These are phyloP conservation scores for Annulohypoxylon nitens DNA, from an alignment of 495 filamentous ascomycete genomes.

Conservation along the genomic window DNA sequence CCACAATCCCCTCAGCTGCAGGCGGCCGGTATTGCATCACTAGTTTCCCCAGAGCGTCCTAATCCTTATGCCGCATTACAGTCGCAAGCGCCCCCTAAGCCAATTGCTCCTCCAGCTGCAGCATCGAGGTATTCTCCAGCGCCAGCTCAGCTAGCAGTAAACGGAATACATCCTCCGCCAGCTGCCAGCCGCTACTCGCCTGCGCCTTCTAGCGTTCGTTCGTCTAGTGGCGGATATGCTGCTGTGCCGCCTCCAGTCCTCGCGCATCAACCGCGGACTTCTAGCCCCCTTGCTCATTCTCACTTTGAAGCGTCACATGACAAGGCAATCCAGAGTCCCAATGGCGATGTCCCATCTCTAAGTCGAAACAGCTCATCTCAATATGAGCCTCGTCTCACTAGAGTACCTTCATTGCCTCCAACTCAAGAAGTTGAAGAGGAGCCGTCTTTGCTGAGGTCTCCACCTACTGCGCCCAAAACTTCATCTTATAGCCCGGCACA, in stretches of 20 bases:
- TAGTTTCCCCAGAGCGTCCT: constrained; percentile 69
- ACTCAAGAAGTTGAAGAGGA: constrained; percentile 68
- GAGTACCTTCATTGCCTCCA: constrained; percentile 64
- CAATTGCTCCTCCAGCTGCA: constrained; percentile 53
- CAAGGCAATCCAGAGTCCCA: constrained; percentile 51
- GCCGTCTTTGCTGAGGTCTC: constrained; percentile 49
- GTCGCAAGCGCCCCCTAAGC: constrained; percentile 56
- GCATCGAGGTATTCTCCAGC: constrained; percentile 72
- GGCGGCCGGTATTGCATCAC: constrained; percentile 50
- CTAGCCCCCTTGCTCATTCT: constrained; percentile 84
- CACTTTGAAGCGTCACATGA: constrained; percentile 69
- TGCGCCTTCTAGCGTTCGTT: constrained; percentile 58
- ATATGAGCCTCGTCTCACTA: constrained; percentile 60
- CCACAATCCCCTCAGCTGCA: constrained; percentile 46
- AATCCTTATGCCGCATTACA: constrained; percentile 71
- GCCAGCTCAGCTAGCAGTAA: constrained; percentile 60
- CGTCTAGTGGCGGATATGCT: constrained; percentile 57
- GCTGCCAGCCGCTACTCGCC: constrained; percentile 66
- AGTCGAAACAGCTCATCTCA: constrained; percentile 62
- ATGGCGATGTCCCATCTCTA: constrained; percentile 52
- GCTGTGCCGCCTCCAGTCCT: constrained; percentile 63
- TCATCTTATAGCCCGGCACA: constrained; percentile 50
- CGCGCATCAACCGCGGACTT: constrained; percentile 85
- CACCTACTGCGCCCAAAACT: constrained; percentile 41
- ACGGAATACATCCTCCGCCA: constrained; percentile 54